Evolutionary conservation across 1,284 basidiomycete species (phyloP).

Genomic region (Naganishia sp.): DNA sequence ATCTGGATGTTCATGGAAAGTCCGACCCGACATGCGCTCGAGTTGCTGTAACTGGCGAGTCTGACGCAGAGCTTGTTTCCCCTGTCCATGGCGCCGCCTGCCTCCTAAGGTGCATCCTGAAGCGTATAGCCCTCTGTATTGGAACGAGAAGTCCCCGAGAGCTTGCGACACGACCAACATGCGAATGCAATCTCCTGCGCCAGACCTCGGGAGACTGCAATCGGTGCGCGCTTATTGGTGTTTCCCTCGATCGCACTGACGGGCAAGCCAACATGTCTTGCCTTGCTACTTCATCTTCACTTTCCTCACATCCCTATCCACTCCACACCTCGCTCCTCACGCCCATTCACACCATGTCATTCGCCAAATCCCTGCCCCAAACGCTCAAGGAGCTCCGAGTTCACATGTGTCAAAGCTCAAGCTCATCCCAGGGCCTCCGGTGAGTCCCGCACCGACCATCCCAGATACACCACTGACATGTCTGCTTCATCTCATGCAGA

Average conservation of each 20-base stretch:
- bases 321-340: neutral
- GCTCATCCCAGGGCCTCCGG: constrained; percentile 30
- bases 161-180: too few relatives aligned
- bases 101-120: too few relatives aligned
- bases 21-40: too few relatives aligned
- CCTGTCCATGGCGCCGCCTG: too few relatives aligned
- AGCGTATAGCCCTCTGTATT: too few relatives aligned
- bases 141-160: too few relatives aligned
- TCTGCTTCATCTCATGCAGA: constrained; percentile 53
- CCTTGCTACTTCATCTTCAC: neutral
- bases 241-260: constrained; percentile 18
- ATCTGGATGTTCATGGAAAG: too few relatives aligned
- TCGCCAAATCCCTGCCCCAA: constrained; percentile 77
- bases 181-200: neutral
- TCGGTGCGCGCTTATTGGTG: constrained; percentile 28
- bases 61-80: too few relatives aligned
- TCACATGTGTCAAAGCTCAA: constrained; percentile 69
- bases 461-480: neutral
- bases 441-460: constrained; percentile 1
- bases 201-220: neutral
- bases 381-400: constrained; percentile 82
- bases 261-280: neutral
- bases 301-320: too few relatives aligned
- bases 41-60: too few relatives aligned
- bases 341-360: constrained; percentile 58